Conservation (phyloP, 106 monocot species). For the Allium sativum region DNA sequence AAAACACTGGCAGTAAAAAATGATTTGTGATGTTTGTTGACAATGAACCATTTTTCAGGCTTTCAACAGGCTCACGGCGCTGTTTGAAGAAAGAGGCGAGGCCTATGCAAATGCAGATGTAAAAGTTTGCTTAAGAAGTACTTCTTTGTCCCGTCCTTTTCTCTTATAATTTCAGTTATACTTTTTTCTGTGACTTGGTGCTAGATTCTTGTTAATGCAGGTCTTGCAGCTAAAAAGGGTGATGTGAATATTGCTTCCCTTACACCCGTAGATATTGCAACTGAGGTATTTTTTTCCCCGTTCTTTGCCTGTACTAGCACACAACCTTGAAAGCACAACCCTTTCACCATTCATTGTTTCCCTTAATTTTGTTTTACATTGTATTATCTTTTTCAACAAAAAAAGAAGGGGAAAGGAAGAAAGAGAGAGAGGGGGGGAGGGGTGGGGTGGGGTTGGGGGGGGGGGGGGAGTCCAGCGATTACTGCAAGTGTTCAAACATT, state of each 20-base stretch:
- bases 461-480: no score
- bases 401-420: no score
- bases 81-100: slow-evolving; percentile 47
- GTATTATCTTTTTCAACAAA: no score
- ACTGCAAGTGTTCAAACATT: no score
- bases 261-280: slow-evolving; percentile 65
- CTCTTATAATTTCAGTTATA: not conserved
- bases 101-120: slow-evolving; percentile 67
- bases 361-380: not conserved
- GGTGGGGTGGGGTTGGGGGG: no score
- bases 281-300: slow-evolving; percentile 36
- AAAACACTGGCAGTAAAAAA: not conserved
- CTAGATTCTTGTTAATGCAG: slow-evolving; percentile 18
- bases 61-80: slow-evolving; percentile 32
- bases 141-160: slow-evolving; percentile 2
- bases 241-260: slow-evolving; percentile 47
- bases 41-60: slow-evolving; percentile 25
- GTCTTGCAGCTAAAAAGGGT: slow-evolving; percentile 60
- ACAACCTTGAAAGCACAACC: no score
- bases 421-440: no score
- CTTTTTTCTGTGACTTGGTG: not conserved
- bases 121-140: slow-evolving; percentile 58
- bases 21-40: not conserved
- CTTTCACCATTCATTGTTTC: not conserved
- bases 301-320: not conserved